Base-by-base conservation (phyloP, 2,329 filamentous ascomycete genomes). In the Trichoderma atrobrunneum region DNA sequence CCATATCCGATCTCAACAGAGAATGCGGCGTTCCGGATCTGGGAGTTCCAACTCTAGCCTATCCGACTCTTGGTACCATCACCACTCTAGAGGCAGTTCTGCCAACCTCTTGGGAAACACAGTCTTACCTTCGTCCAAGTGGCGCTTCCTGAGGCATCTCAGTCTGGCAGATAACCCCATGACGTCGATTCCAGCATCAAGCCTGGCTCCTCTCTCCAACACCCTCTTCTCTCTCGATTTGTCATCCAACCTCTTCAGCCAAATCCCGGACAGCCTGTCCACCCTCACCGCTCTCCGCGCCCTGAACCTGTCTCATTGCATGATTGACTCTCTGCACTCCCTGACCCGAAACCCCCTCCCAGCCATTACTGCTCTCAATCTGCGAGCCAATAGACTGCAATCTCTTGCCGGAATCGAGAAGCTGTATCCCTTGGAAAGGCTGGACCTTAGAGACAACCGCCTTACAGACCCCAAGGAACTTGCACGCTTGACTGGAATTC, bases 291-390 rank as follows among this genome's bases (percentile, higher is more conserved):
- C 94, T 32, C 87, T 99, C n/a, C 91, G 95, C 75, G 95, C 96
- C 28, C 85, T 99, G 69, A 98, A 99, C 78, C 86, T 99, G 30
- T 97, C 95, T 5, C 93, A 97, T 78, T 98, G 95, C 86, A 98
- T 98, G 95, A 98, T 99, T 74, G 93, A 95, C 76, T 96, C 94
- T 18, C 86, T 99, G 71, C 93, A 97, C 77, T 97, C 95, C 2
- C 85, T 99, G 56, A 91, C 91, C 2, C 90, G 92, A 74, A 96
- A 92, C 77, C 94, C 96, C 14, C 87, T 99, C 6, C 95, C 96
- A 32, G 95, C 96, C 24, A 97, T 99, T 74, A 97, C 93, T 1
- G 95, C 95, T 1, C 85, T 99, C 72, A 98, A 98, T 78, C 88
- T 99, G 70, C 91, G 95, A 72, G 93, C 90, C 64, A 99, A 99